Conservation (phyloP, 306 rosid species). For the Malus orientalis region DNA sequence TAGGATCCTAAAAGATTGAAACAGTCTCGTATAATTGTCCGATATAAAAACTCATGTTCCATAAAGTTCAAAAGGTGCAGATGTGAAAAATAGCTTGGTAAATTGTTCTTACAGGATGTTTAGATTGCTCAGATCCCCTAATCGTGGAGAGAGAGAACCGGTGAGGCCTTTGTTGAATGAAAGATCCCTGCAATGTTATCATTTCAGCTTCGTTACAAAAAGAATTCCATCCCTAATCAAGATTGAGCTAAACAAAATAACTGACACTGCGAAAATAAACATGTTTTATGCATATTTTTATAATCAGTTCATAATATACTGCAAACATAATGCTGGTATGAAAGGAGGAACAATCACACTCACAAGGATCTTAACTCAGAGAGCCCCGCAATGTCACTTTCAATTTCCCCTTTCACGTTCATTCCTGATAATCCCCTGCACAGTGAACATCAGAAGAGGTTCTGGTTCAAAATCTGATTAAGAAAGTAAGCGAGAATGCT, state of each 20-base stretch:
- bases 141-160: constrained; percentile 39
- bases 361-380: constrained; percentile 65
- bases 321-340: not conserved
- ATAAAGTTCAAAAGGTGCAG: not conserved
- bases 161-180: constrained; percentile 54
- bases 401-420: constrained; percentile 58
- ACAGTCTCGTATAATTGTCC: not conserved
- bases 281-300: not conserved
- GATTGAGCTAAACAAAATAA: not conserved
- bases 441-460: not conserved
- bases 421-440: constrained; percentile 64
- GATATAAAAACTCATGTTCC: not conserved
- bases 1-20: constrained; percentile 57
- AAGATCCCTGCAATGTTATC: constrained; percentile 52
- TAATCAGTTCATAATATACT: not conserved
- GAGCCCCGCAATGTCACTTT: constrained; percentile 62
- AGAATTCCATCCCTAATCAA: not conserved
- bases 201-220: constrained; percentile 4
- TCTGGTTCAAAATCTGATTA: not conserved
- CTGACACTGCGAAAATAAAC: not conserved
- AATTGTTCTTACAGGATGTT: constrained; percentile 65
- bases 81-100: constrained; percentile 1
- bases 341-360: constrained; percentile 19
- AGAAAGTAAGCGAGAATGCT: not conserved
- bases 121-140: constrained; percentile 50